Evolutionary conservation across 2,329 filamentous ascomycete genomes (phyloP).

Genomic region (Neodidymelliopsis sp.): DNA sequence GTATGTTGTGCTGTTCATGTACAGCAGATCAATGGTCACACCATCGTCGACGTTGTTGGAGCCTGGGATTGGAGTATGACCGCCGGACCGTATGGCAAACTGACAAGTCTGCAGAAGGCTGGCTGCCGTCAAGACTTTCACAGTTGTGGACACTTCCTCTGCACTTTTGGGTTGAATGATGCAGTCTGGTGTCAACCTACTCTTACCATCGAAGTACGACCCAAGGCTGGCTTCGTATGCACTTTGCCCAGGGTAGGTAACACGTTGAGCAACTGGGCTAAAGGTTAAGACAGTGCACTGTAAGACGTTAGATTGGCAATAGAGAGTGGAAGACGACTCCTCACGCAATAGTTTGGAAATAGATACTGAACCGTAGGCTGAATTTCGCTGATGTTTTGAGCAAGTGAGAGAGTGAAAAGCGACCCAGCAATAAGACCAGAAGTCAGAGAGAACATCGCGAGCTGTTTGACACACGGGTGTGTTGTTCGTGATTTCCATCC

Average conservation of each 20-base stretch:
- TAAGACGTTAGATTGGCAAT: slow-evolving; percentile 3
- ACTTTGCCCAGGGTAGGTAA: slow-evolving; percentile 15
- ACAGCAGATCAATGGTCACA: slow-evolving; percentile 26
- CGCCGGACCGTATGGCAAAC: slow-evolving; percentile 26
- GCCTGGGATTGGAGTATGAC: slow-evolving; percentile 24
- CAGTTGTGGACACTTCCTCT: slow-evolving; percentile 20
- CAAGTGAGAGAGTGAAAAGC: slow-evolving; percentile 3
- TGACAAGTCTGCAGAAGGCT: slow-evolving; percentile 8
- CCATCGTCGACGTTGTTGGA: slow-evolving; percentile 25
- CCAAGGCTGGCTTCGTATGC: slow-evolving; percentile 19
- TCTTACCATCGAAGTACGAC: slow-evolving; percentile 25
- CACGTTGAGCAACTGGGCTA: slow-evolving; percentile 10
- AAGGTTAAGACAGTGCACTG: slow-evolving; percentile 18
- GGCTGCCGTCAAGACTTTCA: slow-evolving; percentile 19
- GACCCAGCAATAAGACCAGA: slow-evolving; percentile 11
- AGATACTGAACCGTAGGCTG: slow-evolving; percentile 11
- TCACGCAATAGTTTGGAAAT: slow-evolving; percentile 18
- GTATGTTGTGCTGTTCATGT: slow-evolving; percentile 19
- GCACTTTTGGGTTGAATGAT: slow-evolving; percentile 26
- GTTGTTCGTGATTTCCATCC: background rate
- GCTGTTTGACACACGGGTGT: background rate
- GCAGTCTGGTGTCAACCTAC: slow-evolving; percentile 24
- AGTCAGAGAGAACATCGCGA: slow-evolving; percentile 9
- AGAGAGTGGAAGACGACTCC: background rate
- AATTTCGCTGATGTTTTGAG: slow-evolving; percentile 11